Base-by-base conservation (phyloP, 2,329 filamentous ascomycete genomes). In the Penicillium polonicum region DNA sequence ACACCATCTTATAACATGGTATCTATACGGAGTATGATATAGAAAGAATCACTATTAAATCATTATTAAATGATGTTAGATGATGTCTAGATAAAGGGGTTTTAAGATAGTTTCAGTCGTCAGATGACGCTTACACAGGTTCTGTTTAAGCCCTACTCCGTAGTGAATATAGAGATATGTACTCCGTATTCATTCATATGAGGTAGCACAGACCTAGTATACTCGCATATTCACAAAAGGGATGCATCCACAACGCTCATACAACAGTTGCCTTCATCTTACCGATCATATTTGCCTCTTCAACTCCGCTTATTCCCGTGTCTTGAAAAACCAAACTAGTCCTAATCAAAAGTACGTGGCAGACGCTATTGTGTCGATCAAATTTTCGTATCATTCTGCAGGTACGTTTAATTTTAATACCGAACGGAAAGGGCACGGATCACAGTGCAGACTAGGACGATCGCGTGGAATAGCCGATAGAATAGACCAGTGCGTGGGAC, bases 321-420 rank as follows among this genome's bases (percentile, higher is more conserved):
- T 42, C 44, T 53, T 31, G 33, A 27, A 38, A 59, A 48, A 52
- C 45, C 31, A 52, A 52, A 61, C 53, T 51, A 59, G 50, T 58
- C 51, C 33, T 29, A 25, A 49, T 3, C 50, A 50, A 60, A 61
- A 57, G 54, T 61, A 61, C 57, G 46, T 52, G 50, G 53, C 60
- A 60, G 51, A 50, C 42, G 38, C 41, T 49, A 52, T 53, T 31
- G 31, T 50, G 55, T 55, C 56, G 53, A 63, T 60, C 61, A 7
- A 36, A 50, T 35, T 52, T n/a, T 42, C 44, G 21, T 39, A 38
- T 49, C 29, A n/a, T 27, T 36, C 58, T 62, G 60, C 60, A 64
- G 62, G 55, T 52, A 60, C 48, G 51, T 9, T 36, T 13, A 19
- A 38, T n/a, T 39, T 54, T 54, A 52, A 42, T 57, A 35, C 48